Evolutionary conservation across 129 eudicot species (phyloP).

Genomic region (Pulicaria dysenterica): DNA sequence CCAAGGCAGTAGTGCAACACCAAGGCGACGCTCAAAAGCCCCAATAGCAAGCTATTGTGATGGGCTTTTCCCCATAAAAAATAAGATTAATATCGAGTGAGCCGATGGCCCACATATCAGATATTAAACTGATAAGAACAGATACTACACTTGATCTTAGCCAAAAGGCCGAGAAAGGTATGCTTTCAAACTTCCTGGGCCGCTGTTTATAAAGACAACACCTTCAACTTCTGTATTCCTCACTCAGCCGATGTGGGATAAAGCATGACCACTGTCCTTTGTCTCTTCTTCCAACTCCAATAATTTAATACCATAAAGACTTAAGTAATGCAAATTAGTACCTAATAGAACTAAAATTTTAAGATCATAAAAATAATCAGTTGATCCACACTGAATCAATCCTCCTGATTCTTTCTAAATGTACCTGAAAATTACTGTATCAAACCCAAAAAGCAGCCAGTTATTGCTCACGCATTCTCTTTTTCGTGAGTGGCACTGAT

Average conservation of each 20-base stretch:
- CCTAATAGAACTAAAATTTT: background rate
- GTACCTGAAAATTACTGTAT: too few species aligned
- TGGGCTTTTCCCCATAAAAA: conserved; percentile 16
- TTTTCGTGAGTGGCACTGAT: too few species aligned
- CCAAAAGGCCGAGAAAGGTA: conserved; percentile 96
- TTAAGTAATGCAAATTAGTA: background rate
- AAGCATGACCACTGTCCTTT: background rate
- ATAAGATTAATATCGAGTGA: conserved; percentile 28
- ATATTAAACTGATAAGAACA: conserved; percentile 61
- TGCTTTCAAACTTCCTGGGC: conserved; percentile 17
- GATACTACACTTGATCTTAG: conserved; percentile 90
- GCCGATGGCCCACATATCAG: conserved; percentile 30
- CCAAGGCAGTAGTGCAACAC: conserved; percentile 24
- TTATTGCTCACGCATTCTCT: too few species aligned
- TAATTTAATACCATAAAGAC: background rate
- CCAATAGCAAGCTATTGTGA: conserved; percentile 28
- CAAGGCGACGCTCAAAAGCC: conserved; percentile 17
- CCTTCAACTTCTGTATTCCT: background rate
- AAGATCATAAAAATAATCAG: background rate
- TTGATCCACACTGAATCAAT: background rate
- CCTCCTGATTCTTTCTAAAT: too few species aligned
- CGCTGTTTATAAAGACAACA: background rate
- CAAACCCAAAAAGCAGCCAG: too few species aligned
- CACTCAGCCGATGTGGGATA: background rate
- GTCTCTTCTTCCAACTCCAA: background rate